Percentiles rank a stretch among this genome's conserved stretches.
Conservation (phyloP, 2,329 filamentous ascomycete genomes). For the Pseudogymnoascus sp. region DNA sequence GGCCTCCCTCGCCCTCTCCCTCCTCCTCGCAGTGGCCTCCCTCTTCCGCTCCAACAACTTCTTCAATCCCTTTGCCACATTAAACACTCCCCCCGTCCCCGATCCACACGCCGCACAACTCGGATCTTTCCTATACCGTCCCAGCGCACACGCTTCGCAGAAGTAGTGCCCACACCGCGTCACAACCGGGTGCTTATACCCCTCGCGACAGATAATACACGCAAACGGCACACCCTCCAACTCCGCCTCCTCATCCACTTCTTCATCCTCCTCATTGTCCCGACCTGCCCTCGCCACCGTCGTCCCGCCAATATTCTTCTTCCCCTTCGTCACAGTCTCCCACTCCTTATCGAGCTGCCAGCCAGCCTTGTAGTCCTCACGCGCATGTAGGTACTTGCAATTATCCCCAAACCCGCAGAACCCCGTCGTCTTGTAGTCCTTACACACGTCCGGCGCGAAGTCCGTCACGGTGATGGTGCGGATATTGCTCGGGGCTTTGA, state of each 20-base stretch:
- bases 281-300: constrained; percentile 28
- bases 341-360: constrained; percentile 95
- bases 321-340: constrained; percentile 74
- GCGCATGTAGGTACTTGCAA: constrained; percentile 73
- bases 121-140: constrained; percentile 79
- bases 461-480: constrained; percentile 85
- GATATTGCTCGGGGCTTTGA: constrained; percentile 84
- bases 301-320: constrained; percentile 54
- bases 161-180: constrained; percentile 96
- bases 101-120: constrained; percentile 78
- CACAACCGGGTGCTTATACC: constrained; percentile 58
- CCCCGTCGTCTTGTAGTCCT: constrained; percentile 81
- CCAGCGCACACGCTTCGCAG: constrained; percentile 81
- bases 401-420: constrained; percentile 50
- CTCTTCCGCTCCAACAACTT: constrained; percentile 64
- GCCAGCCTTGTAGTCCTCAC: constrained; percentile 78
- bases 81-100: constrained; percentile 85
- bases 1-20: constrained; percentile 44
- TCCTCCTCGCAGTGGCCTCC: constrained; percentile 46
- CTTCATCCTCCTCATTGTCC: constrained; percentile 35
- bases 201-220: constrained; percentile 30
- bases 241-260: constrained; percentile 33
- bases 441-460: constrained; percentile 88
- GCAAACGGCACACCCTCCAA: constrained; percentile 30
- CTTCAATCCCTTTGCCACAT: constrained; percentile 73